Conservation (phyloP, 2,329 filamentous ascomycete genomes). For the Sporothrix sp. region DNA sequence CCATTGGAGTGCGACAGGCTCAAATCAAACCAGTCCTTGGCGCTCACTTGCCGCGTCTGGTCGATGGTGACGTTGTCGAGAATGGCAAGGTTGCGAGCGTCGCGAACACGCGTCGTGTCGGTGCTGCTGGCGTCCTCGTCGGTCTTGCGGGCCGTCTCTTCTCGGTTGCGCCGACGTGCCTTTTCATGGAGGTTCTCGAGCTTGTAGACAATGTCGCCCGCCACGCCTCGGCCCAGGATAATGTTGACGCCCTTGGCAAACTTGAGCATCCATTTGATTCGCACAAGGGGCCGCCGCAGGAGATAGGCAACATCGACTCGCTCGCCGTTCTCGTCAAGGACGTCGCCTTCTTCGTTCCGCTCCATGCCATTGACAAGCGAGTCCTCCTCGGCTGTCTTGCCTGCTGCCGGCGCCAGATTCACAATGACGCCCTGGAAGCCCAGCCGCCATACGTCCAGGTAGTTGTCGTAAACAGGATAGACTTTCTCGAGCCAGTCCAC, state of each 20-base stretch:
- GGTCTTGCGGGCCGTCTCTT: constrained; percentile 61
- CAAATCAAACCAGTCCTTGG: constrained; percentile 82
- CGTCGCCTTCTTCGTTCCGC: constrained; percentile 54
- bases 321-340: constrained; percentile 67
- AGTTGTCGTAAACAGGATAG: constrained; percentile 71
- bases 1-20: constrained; percentile 81
- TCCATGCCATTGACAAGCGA: constrained; percentile 50
- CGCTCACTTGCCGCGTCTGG: constrained; percentile 69
- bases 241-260: constrained; percentile 62
- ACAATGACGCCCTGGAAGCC: constrained; percentile 93
- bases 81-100: constrained; percentile 66
- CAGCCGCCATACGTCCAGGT: constrained; percentile 79
- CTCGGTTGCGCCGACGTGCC: constrained; percentile 53
- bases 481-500: constrained; percentile 73
- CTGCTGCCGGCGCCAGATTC: constrained; percentile 66
- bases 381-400: constrained; percentile 45
- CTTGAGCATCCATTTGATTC: constrained; percentile 79
- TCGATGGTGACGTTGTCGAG: constrained; percentile 64
- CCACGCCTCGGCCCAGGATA: constrained; percentile 41
- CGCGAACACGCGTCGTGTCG: constrained; percentile 69
- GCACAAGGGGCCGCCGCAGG: constrained; percentile 76
- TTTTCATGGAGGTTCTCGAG: constrained; percentile 69
- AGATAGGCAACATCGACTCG: constrained; percentile 90
- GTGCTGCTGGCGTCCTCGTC: constrained; percentile 82
- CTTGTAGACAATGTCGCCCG: constrained; percentile 46